Evolutionary conservation across 1,284 basidiomycete genomes (phyloP), one percentile per base, ranked within the genome.

Genomic region (Tremellales sp.): DNA sequence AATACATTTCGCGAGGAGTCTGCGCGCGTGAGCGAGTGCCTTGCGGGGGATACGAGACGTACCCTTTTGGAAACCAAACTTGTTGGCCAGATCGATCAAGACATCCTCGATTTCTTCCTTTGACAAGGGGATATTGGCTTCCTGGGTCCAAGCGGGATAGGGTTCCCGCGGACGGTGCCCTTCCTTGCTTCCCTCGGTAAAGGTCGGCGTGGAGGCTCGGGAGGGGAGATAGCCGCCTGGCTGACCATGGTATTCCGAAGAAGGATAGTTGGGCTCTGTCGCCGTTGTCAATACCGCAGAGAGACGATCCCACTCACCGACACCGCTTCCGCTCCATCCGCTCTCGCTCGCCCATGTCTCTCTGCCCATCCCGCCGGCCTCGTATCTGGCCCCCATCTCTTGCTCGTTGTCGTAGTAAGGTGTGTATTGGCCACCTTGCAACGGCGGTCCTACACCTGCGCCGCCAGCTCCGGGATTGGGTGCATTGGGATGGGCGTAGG

Each of bases 61-160:
- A 87, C 87, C 87, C 85, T 91, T 78, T 86, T 93, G 94, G 72
- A 99, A 98, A 57, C 94, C 95, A 74, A 98, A 99, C 76, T 98
- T 99, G 79, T 98, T 92, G 28, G 92, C 86, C 21, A 98, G 79
- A 75, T 98, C 95, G 53, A 97, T 84, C 66, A 98, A 91, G 45
- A 98, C 90, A 69, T 99, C 94, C 74, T 98, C 94, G 50, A 98
- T 97, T 76, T 98, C 95, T 63, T 98, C 94, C 76, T 97, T 97
- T 27, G 91, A 92, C 10, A 98, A 78, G 12, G 94, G 94, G 52
- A 97, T 95, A 61, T 91, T 84, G 43, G 88, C 84, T 51, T 97
- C 92, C 34, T 84, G 75, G 14, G 84, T 84, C 94, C 95, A 97
- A 0, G 92, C 90, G 0, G 94, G 91, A 51, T 74, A 74, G 36